Base-by-base conservation (phyloP, 1,139 yeast species). In the Debaryomycetaceae sp. region DNA sequence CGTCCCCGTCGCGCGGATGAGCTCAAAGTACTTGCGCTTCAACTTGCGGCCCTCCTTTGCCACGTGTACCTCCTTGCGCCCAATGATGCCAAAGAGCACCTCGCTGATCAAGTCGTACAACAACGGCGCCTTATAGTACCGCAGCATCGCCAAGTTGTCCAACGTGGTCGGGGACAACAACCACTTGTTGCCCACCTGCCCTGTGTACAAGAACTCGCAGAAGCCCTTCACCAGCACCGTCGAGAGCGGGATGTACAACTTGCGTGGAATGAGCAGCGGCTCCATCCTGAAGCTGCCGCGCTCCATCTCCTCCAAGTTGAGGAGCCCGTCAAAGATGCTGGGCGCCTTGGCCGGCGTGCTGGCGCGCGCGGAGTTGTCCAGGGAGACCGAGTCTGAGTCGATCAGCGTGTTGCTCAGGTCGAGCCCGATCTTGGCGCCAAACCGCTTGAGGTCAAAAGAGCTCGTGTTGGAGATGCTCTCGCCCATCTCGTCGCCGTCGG, bases 181-280 rank as follows among this genome's bases (percentile, higher is more conserved):
- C 89, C 89, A 82, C 43, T 74, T 78, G 36, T 79, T 76, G 20
- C 85, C 86, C 20, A 83, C 73, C 52, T 82, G 88, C 1, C 91
- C 93, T 5, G 89, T 82, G 46, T 79, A 81, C 38, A 83, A 62
- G 50, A 76, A 83, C 45, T 83, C 91, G 26, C 82, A 64, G 43
- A 82, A 73, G 1, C 85, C 86, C 35, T 65, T 67, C 8, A 82
- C 73, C 0, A 85, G 71, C 2, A 58, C 50, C 1, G 81, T 75
- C 2, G 78, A 54, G 56, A 78, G 80, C 4, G 93, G 91, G 39
- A 83, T 50, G 43, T 78, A 82, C 19, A 83, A 51, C 14, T 77
- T 68, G 37, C 93, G 63, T 11, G 93, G 91, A 23, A 79, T 66
- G 34, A 75, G 58, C 21, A 78, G 56, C 2, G 84, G 80, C 40